phyloP scores from a whole-genome alignment of 257 asterid species.

The Cordia subcordata region DNA sequence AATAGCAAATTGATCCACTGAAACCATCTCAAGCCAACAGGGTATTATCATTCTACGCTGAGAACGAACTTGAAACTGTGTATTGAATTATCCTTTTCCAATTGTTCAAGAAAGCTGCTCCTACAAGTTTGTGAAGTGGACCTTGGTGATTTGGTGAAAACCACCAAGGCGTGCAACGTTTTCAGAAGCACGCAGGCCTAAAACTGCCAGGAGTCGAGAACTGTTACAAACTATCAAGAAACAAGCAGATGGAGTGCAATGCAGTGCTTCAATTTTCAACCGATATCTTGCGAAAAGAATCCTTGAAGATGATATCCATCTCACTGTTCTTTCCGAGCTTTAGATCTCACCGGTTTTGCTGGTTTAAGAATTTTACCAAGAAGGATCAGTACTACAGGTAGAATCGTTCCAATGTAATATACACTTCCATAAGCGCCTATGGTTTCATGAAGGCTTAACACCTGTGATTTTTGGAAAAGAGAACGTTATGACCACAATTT shows the following conservation, averaged over 20 bases:
- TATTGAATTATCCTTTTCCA: background rate
- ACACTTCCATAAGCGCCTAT: conserved; percentile 72
- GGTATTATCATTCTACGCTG: background rate
- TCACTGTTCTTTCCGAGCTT: conserved; percentile 70
- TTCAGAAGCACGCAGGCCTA: conserved; percentile 6
- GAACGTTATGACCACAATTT: background rate
- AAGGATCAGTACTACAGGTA: conserved; percentile 55
- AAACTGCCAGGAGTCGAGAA: conserved; percentile 8
- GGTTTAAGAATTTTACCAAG: conserved; percentile 76
- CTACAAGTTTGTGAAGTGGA: too few relatives aligned
- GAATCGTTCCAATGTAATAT: conserved; percentile 73
- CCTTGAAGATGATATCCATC: conserved; percentile 15
- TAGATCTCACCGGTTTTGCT: conserved; percentile 60
- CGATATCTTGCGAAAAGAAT: conserved; percentile 7
- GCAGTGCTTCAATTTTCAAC: background rate
- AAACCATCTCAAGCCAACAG: background rate
- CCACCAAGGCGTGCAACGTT: conserved; percentile 4
- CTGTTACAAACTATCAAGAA: conserved; percentile 23
- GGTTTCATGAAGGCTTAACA: conserved; percentile 75
- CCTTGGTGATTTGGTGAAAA: conserved; percentile 1
- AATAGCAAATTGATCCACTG: too few relatives aligned
- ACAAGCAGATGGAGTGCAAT: conserved; percentile 15
- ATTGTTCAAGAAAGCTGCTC: background rate
- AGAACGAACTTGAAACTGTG: background rate
- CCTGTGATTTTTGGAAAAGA: conserved; percentile 36